Percentiles rank a stretch among this genome's conserved stretches.
phyloP scores from a whole-genome alignment of 257 asterid species.

The Lithospermum erythrorhizon region DNA sequence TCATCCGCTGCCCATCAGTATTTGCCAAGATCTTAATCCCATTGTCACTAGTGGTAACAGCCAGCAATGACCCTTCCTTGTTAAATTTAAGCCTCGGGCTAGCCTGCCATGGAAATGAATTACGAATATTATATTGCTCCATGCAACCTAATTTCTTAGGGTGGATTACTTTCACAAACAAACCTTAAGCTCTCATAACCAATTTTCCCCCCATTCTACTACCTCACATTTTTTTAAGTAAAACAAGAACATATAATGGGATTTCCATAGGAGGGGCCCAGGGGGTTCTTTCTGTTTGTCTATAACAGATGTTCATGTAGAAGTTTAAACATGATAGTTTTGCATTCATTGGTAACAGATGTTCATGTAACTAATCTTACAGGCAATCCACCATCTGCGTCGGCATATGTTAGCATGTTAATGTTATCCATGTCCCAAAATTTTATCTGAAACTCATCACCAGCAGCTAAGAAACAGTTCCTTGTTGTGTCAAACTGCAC shows the following conservation, averaged over 20 bases:
- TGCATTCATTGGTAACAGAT: neutral
- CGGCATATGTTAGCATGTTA: conserved; percentile 40
- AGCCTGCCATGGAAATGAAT: conserved; percentile 28
- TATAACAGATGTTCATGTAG: neutral
- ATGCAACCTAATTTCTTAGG: no score
- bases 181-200: no score
- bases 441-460: conserved; percentile 51
- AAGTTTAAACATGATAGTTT: neutral
- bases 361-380: conserved; percentile 20
- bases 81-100: conserved; percentile 57
- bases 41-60: conserved; percentile 57
- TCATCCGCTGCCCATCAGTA: conserved; percentile 54
- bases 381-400: conserved; percentile 61
- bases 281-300: no score
- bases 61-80: conserved; percentile 54
- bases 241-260: no score
- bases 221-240: no score
- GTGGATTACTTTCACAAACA: no score
- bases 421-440: conserved; percentile 65
- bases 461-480: conserved; percentile 51
- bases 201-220: no score
- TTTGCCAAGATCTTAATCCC: conserved; percentile 58
- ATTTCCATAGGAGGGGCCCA: no score
- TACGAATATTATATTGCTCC: no score
- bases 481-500: conserved; percentile 60